phyloP scores from a whole-genome alignment of 768 basidiomycete genomes.

The Phaeotremella fagi region DNA sequence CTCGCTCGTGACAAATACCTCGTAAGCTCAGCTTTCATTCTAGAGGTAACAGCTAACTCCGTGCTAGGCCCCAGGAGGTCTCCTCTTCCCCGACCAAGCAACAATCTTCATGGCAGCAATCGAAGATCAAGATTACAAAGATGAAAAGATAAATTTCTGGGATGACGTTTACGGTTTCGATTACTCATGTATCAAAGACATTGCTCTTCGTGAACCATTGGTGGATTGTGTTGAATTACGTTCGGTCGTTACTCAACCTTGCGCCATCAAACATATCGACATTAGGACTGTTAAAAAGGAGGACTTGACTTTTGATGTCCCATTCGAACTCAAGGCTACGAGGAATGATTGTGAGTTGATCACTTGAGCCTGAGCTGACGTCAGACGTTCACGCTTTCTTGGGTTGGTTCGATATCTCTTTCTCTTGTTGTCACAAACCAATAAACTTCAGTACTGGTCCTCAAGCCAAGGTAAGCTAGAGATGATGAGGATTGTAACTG shows the following conservation, averaged over 20 bases:
- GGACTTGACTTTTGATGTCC: constrained; percentile 77
- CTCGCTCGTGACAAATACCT: constrained; percentile 95
- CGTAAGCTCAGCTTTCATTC: constrained; percentile 48
- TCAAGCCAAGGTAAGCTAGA: constrained; percentile 73
- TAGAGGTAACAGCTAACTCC: neutral
- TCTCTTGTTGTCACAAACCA: constrained; percentile 93
- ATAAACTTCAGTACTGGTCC: constrained; percentile 96
- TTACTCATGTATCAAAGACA: constrained; percentile 98
- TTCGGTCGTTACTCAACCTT: constrained; percentile 89
- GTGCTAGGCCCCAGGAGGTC: constrained; percentile 61
- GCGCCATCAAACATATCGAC: constrained; percentile 85
- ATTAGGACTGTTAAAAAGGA: constrained; percentile 89
- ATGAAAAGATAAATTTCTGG: constrained; percentile 99
- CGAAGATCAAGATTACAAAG: constrained; percentile 99
- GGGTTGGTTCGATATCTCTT: constrained; percentile 97
- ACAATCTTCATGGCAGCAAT: constrained; percentile 91
- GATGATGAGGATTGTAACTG: constrained; percentile 3
- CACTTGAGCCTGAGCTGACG: neutral
- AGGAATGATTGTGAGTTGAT: constrained; percentile 77
- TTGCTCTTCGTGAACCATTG: constrained; percentile 89
- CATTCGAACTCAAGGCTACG: constrained; percentile 74
- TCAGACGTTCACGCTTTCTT: constrained; percentile 94
- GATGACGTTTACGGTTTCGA: constrained; percentile 99
- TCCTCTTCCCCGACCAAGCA: constrained; percentile 94
- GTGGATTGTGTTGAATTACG: constrained; percentile 99